Conservation (phyloP, 768 basidiomycete genomes). For the Rhodotorula paludigena region DNA sequence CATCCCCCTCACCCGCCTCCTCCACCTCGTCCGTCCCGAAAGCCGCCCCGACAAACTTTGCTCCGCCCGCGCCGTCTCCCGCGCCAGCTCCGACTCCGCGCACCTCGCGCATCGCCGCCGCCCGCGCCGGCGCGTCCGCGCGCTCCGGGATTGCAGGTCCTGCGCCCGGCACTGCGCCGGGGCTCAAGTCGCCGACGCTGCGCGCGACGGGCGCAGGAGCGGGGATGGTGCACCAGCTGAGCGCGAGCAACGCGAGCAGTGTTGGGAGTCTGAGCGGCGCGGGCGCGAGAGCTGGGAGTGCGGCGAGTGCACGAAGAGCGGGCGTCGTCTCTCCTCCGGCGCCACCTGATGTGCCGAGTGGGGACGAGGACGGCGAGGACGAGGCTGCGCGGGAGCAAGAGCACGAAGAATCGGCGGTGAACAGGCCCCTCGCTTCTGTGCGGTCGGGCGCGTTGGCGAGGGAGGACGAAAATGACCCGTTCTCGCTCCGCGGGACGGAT, state of each 20-base stretch:
- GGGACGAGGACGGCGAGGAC: conserved; percentile 1
- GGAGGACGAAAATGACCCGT: conserved; percentile 2
- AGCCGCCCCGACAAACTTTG: conserved; percentile 2
- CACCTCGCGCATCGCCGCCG: neutral
- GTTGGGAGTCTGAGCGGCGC: neutral
- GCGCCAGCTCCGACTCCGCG: neutral
- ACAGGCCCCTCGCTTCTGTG: no score
- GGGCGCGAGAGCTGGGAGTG: neutral
- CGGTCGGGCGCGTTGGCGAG: neutral
- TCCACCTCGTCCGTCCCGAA: neutral
- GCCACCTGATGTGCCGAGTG: neutral
- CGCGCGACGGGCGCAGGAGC: neutral
- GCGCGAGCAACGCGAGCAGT: neutral
- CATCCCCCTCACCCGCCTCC: neutral
- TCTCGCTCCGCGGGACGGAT: conserved; percentile 13
- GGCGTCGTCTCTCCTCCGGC: neutral
- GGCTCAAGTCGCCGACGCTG: neutral
- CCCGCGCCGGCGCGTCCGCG: neutral
- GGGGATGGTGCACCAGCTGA: conserved; percentile 1
- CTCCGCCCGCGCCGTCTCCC: neutral
- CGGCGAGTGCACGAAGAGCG: neutral
- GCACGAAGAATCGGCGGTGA: neutral
- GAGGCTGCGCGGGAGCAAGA: neutral
- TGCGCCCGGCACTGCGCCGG: no score
- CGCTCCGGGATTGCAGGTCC: no score